These are phyloP conservation scores for Dioscorea zingiberensis DNA, from an alignment of 106 monocot species.

Conservation along the genomic window DNA sequence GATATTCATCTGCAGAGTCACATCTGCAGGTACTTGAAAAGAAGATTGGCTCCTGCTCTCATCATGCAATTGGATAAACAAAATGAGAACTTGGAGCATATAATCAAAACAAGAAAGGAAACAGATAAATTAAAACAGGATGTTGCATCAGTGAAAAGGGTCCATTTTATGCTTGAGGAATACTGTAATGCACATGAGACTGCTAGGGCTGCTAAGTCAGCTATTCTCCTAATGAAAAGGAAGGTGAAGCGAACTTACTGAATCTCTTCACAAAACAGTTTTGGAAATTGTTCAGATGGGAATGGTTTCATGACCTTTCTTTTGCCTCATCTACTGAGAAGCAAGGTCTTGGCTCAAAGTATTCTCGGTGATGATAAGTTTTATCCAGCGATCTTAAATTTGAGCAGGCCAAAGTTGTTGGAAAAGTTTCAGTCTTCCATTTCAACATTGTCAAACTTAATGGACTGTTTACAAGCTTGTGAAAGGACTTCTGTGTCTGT, in stretches of 20 bases:
- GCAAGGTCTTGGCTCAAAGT: slow-evolving; percentile 44
- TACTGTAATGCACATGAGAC: slow-evolving; percentile 89
- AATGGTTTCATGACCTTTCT: slow-evolving; percentile 75
- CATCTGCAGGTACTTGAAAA: slow-evolving; percentile 53
- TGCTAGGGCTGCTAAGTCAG: slow-evolving; percentile 64
- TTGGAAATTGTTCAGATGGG: slow-evolving; percentile 69
- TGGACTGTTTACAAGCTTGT: slow-evolving; percentile 67
- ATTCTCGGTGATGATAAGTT: slow-evolving; percentile 42
- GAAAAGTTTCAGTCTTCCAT: slow-evolving; percentile 75
- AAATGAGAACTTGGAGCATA: slow-evolving; percentile 35
- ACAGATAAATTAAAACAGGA: too few species aligned
- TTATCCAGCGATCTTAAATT: slow-evolving; percentile 41
- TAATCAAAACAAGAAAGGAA: slow-evolving; percentile 44
- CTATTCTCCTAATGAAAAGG: slow-evolving; percentile 63
- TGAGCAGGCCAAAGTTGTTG: slow-evolving; percentile 57
- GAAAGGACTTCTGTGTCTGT: slow-evolving; percentile 64
- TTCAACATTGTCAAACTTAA: slow-evolving; percentile 47
- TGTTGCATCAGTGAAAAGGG: slow-evolving; percentile 35
- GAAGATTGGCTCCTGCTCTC: slow-evolving; percentile 58
- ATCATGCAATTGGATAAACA: slow-evolving; percentile 50
- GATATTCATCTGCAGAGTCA: slow-evolving; percentile 48
- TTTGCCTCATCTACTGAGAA: slow-evolving; percentile 36
- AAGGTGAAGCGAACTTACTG: slow-evolving; percentile 57
- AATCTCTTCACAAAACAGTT: slow-evolving; percentile 49
- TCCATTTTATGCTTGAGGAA: slow-evolving; percentile 79